Conservation (phyloP, 2,329 filamentous ascomycete genomes). For the Aureobasidium melanogenum region DNA sequence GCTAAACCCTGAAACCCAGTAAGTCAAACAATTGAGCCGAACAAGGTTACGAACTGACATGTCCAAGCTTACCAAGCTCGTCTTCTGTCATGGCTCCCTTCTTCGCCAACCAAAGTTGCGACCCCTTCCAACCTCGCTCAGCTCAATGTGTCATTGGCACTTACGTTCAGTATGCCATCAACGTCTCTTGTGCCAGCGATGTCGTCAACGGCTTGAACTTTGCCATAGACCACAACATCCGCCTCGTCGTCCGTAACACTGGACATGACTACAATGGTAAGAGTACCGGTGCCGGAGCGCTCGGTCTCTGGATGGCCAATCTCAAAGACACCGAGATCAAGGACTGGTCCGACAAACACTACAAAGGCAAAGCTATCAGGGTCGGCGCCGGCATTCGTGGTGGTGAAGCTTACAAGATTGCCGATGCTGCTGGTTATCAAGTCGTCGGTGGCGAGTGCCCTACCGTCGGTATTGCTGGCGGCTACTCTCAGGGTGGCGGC, state of each 20-base stretch:
- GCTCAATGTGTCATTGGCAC: constrained; percentile 36
- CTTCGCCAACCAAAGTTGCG: constrained; percentile 32
- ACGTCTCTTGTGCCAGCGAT: constrained; percentile 21
- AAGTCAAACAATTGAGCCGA: neutral
- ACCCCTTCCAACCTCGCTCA: constrained; percentile 29
- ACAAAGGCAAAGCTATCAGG: constrained; percentile 44
- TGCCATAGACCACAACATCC: constrained; percentile 40
- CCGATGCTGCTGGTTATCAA: constrained; percentile 37
- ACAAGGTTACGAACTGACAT: neutral
- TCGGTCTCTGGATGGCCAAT: constrained; percentile 50
- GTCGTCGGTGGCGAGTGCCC: constrained; percentile 48
- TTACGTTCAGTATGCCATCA: constrained; percentile 29
- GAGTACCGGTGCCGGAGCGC: constrained; percentile 51
- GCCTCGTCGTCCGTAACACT: constrained; percentile 38
- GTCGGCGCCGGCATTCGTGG: constrained; percentile 48
- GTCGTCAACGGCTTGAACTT: constrained; percentile 28
- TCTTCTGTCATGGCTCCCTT: constrained; percentile 21
- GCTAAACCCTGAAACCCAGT: constrained; percentile 36
- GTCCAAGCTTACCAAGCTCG: constrained; percentile 21
- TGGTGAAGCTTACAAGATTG: constrained; percentile 38
- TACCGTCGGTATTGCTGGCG: constrained; percentile 50
- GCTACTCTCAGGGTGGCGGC: constrained; percentile 53
- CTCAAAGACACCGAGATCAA: constrained; percentile 41
- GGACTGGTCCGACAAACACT: constrained; percentile 33
- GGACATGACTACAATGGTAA: constrained; percentile 44